Evolutionary conservation across 2,329 filamentous ascomycete species (phyloP), one percentile per base, ranked within the genome.

Genomic region (Cladosporium sp.): DNA sequence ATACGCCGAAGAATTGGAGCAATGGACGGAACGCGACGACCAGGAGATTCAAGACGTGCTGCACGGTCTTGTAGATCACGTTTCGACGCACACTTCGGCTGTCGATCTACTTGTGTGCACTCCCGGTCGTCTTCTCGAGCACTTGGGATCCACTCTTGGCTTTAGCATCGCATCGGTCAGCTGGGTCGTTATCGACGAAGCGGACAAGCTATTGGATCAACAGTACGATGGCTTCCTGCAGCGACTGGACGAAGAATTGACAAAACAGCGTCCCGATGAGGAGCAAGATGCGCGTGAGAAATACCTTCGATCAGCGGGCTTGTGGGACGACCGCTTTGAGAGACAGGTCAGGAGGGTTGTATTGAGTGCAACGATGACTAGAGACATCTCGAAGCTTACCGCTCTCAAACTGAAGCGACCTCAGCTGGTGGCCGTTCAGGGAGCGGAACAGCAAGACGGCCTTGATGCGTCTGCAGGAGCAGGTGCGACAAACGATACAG

Each of bases 131-230:
- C 79, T 97, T 1, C 89, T 97, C 3, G 92, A 97, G 61, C 92
- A 97, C 68, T 79, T 96, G 44, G 85, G 86, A 56, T 84, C 85
- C 53, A 97, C 92, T 0, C 81, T 82, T 3, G 90, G 89, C 0
- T 96, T 97, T 66, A 81, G 78, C 0, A 75, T 97, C 18, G 80
- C 86, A 51, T 79, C 87, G 64, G 75, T 96, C 4, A 82, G 88
- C 54, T 97, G 91, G 90, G 76, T 97, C 0, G 82, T 96, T 2
- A 86, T 96, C 40, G 92, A 97, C 61, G 92, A 97, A 70, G 93
- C 92, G 9, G 92, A 97, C 68, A 89, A 93, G 64, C 74, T 97
- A 11, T 79, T 97, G 5, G 86, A 91, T 38, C 89, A 97, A 67
- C 62, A 64, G 34, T 63, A 65, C 36, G 59, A 64, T 32, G 61